Evolutionary conservation across 371 early-diverging fungal species (phyloP).

Genomic region (Mortierella sp.): DNA sequence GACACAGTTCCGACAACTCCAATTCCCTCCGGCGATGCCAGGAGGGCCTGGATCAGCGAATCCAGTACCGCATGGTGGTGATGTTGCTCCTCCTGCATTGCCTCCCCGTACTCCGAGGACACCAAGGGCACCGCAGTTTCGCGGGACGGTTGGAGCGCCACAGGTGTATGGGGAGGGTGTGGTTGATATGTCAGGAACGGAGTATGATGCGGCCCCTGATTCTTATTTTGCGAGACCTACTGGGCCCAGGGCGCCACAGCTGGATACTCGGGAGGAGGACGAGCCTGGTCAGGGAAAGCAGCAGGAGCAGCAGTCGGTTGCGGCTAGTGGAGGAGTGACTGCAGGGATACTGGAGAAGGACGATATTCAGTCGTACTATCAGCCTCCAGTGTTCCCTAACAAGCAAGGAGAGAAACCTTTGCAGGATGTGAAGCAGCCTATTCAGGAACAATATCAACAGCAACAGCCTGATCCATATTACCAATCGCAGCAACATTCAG

Average conservation of each 20-base stretch:
- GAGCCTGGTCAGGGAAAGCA: neutral
- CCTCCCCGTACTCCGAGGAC: neutral
- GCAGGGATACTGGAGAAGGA: neutral
- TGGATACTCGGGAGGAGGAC: too few relatives aligned
- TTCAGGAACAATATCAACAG: neutral
- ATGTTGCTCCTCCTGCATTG: neutral
- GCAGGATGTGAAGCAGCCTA: neutral
- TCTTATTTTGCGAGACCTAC: neutral
- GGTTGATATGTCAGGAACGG: neutral
- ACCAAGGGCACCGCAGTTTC: neutral
- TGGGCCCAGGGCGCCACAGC: neutral
- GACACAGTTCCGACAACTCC: neutral
- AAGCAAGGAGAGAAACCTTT: neutral
- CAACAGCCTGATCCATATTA: neutral
- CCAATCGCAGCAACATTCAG: neutral
- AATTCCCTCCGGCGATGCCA: too few relatives aligned
- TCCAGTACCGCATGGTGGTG: too few relatives aligned
- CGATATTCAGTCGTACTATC: neutral
- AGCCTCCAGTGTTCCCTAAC: neutral
- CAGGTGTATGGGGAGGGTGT: constrained; percentile 2
- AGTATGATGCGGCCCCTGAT: neutral
- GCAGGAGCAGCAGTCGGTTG: neutral
- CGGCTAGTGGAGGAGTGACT: neutral
- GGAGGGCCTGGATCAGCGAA: too few relatives aligned
- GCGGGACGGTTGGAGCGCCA: neutral